Percentiles rank a stretch among this genome's conserved stretches.
phyloP scores from a whole-genome alignment of 805 yeast genomes.

The Hanseniaspora valbyensis region DNA sequence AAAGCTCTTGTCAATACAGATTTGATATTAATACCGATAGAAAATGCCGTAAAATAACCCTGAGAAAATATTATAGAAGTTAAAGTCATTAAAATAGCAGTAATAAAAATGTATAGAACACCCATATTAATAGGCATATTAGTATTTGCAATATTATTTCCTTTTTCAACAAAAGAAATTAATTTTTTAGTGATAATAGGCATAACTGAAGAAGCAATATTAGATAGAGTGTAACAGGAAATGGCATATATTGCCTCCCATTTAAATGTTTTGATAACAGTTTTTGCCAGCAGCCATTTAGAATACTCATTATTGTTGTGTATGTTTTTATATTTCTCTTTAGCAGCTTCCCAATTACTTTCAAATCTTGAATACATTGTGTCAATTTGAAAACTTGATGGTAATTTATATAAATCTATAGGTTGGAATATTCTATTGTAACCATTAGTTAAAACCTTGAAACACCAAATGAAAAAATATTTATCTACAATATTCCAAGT shows the following conservation, averaged over 20 bases:
- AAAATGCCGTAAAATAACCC: slow-evolving; percentile 49
- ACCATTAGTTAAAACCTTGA: slow-evolving; percentile 53
- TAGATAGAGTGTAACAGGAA: slow-evolving; percentile 37
- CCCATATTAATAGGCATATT: slow-evolving; percentile 41
- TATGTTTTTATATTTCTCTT: slow-evolving; percentile 25
- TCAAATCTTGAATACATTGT: slow-evolving; percentile 33
- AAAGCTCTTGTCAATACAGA: slow-evolving; percentile 62
- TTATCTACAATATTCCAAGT: slow-evolving; percentile 6
- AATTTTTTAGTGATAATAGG: slow-evolving; percentile 58
- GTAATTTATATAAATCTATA: slow-evolving; percentile 45
- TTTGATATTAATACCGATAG: slow-evolving; percentile 60
- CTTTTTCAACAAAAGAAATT: slow-evolving; percentile 50
- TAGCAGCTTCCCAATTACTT: slow-evolving; percentile 27
- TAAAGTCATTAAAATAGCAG: slow-evolving; percentile 43
- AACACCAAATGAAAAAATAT: slow-evolving; percentile 54
- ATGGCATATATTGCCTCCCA: slow-evolving; percentile 37
- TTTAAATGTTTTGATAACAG: slow-evolving; percentile 41
- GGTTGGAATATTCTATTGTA: slow-evolving; percentile 61
- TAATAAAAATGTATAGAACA: slow-evolving; percentile 65
- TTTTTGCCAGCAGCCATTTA: slow-evolving; percentile 30
- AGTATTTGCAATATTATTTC: slow-evolving; percentile 24
- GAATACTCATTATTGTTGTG: slow-evolving; percentile 25
- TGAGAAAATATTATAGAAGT: slow-evolving; percentile 46
- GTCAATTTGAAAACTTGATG: slow-evolving; percentile 35
- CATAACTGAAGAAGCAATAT: slow-evolving; percentile 40